phyloP scores from a whole-genome alignment of 345 rosid genomes.

The Trapa bicornis region DNA sequence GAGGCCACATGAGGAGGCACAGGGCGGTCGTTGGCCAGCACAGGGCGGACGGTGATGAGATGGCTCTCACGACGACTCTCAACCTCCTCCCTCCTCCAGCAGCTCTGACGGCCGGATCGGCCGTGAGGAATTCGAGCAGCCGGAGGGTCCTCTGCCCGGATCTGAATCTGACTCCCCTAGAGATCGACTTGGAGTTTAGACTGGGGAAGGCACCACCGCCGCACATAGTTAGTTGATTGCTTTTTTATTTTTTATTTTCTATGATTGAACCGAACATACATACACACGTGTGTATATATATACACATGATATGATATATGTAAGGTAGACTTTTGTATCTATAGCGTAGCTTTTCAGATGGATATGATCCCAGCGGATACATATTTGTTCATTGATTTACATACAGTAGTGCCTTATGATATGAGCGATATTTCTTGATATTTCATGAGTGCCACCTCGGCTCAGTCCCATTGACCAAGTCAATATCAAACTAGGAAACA shows the following conservation, averaged over 20 bases:
- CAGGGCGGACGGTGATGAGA: background rate
- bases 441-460: too few relatives aligned
- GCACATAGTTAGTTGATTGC: conserved; percentile 15
- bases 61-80: background rate
- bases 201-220: conserved; percentile 26
- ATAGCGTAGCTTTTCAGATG: background rate
- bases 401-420: background rate
- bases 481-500: too few relatives aligned
- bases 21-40: conserved; percentile 7
- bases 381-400: background rate
- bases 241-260: conserved; percentile 5
- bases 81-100: background rate
- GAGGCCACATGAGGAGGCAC: conserved; percentile 70
- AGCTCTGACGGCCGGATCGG: conserved; percentile 4
- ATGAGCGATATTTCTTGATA: too few relatives aligned
- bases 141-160: conserved; percentile 39
- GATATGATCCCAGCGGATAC: background rate
- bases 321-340: background rate
- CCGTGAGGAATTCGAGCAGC: conserved; percentile 35
- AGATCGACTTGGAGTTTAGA: conserved; percentile 42
- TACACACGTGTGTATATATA: background rate
- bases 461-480: too few relatives aligned
- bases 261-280: conserved; percentile 1
- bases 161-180: conserved; percentile 58
- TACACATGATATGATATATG: background rate